Percentiles rank a stretch among this genome's conserved stretches.
Evolutionary conservation across 1,139 yeast genomes (phyloP).

Genomic region (Saccharomycopsis crataegensis): DNA sequence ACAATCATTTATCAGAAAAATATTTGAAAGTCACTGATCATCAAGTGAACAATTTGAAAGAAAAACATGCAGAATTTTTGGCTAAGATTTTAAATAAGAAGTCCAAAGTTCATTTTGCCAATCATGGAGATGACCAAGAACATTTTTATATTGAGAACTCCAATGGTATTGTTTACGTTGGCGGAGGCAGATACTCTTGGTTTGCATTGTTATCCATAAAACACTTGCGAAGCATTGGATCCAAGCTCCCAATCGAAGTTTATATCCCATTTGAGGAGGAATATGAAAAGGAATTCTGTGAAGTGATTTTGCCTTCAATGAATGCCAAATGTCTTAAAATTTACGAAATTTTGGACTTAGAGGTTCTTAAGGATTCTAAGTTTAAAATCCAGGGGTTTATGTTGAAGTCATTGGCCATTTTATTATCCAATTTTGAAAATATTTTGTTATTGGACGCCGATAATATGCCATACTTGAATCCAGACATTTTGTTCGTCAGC

Average conservation of each 20-base stretch:
- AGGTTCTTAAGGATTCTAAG: constrained; percentile 22
- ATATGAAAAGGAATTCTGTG: constrained; percentile 63
- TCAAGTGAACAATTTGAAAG: constrained; percentile 40
- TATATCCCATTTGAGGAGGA: constrained; percentile 50
- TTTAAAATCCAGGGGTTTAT: constrained; percentile 72
- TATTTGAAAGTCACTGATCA: constrained; percentile 45
- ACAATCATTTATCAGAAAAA: background rate
- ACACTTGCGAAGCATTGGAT: constrained; percentile 45
- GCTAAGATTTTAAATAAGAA: constrained; percentile 1
- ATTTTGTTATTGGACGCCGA: constrained; percentile 75
- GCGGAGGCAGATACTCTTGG: constrained; percentile 55
- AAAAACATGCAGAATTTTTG: constrained; percentile 36
- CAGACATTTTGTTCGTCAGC: constrained; percentile 46
- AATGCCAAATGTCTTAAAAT: constrained; percentile 64
- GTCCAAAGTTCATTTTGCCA: background rate
- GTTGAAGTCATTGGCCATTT: constrained; percentile 66
- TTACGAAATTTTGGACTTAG: constrained; percentile 24
- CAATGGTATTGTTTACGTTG: constrained; percentile 55
- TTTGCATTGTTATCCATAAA: constrained; percentile 46
- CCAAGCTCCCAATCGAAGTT: constrained; percentile 52
- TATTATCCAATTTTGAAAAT: constrained; percentile 71
- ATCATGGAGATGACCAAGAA: background rate
- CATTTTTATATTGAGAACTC: constrained; percentile 8
- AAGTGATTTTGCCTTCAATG: constrained; percentile 52
- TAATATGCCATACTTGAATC: constrained; percentile 53